These are phyloP conservation scores for Zychaea mexicana DNA, from an alignment of 371 early-diverging fungal species.

Conservation along the genomic window DNA sequence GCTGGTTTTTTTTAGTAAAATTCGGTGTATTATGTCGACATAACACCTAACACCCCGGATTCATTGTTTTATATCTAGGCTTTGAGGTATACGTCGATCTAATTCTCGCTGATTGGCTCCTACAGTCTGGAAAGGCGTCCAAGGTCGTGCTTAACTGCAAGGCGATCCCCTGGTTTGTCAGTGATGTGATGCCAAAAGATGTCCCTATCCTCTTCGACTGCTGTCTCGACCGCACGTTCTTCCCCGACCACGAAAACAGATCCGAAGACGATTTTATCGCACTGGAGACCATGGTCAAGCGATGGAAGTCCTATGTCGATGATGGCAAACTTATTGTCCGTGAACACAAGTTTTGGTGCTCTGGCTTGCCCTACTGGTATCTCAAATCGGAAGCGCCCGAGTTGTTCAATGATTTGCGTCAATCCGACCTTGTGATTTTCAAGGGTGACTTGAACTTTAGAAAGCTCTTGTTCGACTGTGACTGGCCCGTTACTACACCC, in stretches of 20 bases:
- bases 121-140: constrained; percentile 68
- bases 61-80: constrained; percentile 43
- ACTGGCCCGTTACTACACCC: constrained; percentile 81
- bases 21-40: not conserved
- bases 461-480: constrained; percentile 88
- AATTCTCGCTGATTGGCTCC: constrained; percentile 83
- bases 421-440: constrained; percentile 76
- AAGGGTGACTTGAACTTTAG: constrained; percentile 98
- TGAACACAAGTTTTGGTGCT: constrained; percentile 84
- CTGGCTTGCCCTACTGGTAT: constrained; percentile 78
- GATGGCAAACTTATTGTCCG: constrained; percentile 64
- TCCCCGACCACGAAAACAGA: constrained; percentile 29
- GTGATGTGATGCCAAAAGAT: constrained; percentile 82
- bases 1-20: not conserved
- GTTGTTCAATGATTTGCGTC: constrained; percentile 59
- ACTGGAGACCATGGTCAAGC: constrained; percentile 58
- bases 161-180: constrained; percentile 93
- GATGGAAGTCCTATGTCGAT: constrained; percentile 70
- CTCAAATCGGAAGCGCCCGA: constrained; percentile 64
- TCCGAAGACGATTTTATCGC: constrained; percentile 42
- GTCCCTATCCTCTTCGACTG: constrained; percentile 69
- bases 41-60: too few relatives aligned
- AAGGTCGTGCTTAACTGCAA: constrained; percentile 86
- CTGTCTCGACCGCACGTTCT: constrained; percentile 45
- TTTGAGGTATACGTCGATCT: constrained; percentile 93